Base-by-base conservation (phyloP, 2,329 filamentous ascomycete species). In the Domatiomyces catenatus region DNA sequence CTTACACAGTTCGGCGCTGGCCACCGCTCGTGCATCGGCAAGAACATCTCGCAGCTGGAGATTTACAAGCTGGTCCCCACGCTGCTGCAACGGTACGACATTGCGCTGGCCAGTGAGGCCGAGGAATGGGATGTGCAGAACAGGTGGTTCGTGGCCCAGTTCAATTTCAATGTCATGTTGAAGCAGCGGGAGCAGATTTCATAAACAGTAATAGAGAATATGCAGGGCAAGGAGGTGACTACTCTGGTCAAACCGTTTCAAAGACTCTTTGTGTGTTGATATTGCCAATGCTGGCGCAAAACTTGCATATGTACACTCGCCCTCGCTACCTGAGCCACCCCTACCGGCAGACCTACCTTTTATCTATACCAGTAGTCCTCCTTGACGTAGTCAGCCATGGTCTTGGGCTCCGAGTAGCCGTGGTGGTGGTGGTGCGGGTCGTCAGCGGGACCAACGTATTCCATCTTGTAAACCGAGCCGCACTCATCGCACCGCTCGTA, bases 401-500 rank as follows among this genome's bases (percentile, higher is more conserved):
- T 94, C 83, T 95, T 94, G 68, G 88, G 86, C 73, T 94, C 87
- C 70, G 83, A 79, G 67, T 75, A 75, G 61, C 70, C 67, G 64
- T 79, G 74, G 62, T 71, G 66, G 54, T 66, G 68, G 62, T 75
- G 71, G 55, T 66, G 63, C 63, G 80, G 76, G 66, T 79, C 79
- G 59, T 92, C 84, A 66, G 81, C 69, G 48, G 88, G 81, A 55
- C 92, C 92, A 59, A 94, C 73, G 71, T 94, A 98, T 68, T 95
- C 84, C 86, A 96, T 92, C 83, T 94, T 93, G 77, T 94, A 89
- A 61, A 92, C 86, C 69, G 81, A 86, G 61, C 92, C 92, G 73
- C 92, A 98, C 77, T 98, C 92, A 65, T 81, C 81, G 81, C 92
- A 98, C 69, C 92, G 87, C 76, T 93, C 86, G 62, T 94, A 71